Evolutionary conservation across 805 yeast genomes (phyloP).

Genomic region (Priceomyces haplophilus): DNA sequence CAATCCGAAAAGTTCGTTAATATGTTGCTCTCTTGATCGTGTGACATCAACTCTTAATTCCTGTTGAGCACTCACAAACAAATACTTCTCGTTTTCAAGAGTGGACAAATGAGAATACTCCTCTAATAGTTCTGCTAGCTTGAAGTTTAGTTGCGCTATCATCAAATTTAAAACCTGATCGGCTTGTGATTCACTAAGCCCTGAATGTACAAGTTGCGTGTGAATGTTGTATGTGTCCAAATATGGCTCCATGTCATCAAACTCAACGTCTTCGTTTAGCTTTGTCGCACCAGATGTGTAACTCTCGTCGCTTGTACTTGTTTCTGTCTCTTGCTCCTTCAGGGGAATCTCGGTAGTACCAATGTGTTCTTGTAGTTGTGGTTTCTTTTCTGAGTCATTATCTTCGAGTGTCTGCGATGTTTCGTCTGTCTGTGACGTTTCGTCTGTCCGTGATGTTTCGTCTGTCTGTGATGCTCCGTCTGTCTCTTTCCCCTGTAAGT

Average conservation of each 20-base stretch:
- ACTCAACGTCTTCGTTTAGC: conserved; percentile 36
- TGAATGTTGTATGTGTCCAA: conserved; percentile 52
- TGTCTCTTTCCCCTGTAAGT: no score
- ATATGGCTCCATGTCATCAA: conserved; percentile 43
- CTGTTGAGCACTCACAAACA: conserved; percentile 89
- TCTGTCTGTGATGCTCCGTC: no score
- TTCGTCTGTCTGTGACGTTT: no score
- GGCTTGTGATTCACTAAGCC: conserved; percentile 61
- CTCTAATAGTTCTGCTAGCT: conserved; percentile 41
- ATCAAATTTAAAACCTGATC: conserved; percentile 53
- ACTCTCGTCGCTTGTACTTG: neutral
- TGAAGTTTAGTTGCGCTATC: conserved; percentile 40
- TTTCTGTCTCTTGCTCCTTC: neutral
- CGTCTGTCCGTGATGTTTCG: no score
- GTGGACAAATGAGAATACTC: conserved; percentile 58
- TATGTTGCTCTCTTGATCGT: conserved; percentile 64
- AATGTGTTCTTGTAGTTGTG: no score
- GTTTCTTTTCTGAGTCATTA: neutral
- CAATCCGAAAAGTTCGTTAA: conserved; percentile 62
- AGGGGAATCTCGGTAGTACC: neutral
- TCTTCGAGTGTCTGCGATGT: no score
- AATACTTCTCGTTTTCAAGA: conserved; percentile 80
- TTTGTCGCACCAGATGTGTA: no score
- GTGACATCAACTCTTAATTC: conserved; percentile 79
- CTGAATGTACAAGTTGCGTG: conserved; percentile 49